A percentile compares a stretch with the other conserved stretches of the same genome.
phyloP scores from a whole-genome alignment of 495 filamentous ascomycete species.

The Baudoinia panamericana region DNA sequence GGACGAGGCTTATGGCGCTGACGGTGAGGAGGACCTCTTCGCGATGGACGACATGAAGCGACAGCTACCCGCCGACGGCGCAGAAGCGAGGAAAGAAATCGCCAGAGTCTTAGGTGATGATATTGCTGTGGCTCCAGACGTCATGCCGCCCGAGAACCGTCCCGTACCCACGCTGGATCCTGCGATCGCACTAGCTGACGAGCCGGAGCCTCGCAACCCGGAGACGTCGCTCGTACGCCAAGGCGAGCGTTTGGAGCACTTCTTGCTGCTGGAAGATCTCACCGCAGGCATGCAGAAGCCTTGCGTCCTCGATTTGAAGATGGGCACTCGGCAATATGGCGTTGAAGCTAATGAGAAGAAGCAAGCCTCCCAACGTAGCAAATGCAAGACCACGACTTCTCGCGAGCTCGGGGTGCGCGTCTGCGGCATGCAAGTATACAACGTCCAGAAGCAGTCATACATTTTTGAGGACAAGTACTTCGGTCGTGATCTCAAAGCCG shows the following conservation, averaged over 20 bases:
- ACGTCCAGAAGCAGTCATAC: conserved; percentile 67
- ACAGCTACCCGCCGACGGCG: neutral
- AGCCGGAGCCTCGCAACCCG: conserved; percentile 48
- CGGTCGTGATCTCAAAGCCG: conserved; percentile 76
- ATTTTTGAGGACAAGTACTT: conserved; percentile 96
- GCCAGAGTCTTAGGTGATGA: too few relatives aligned
- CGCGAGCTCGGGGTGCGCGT: conserved; percentile 81
- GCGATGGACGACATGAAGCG: conserved; percentile 50
- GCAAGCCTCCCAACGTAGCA: conserved; percentile 78
- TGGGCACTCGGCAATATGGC: conserved; percentile 98
- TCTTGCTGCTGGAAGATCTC: conserved; percentile 89
- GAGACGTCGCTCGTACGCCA: conserved; percentile 61
- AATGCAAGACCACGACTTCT: conserved; percentile 86
- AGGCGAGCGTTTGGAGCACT: conserved; percentile 73
- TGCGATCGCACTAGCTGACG: neutral
- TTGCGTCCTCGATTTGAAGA: conserved; percentile 94
- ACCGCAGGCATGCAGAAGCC: conserved; percentile 93
- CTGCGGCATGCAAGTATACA: conserved; percentile 94
- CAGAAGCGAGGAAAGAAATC: neutral
- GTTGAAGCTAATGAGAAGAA: conserved; percentile 89
- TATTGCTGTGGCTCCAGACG: neutral
- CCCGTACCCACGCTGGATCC: conserved; percentile 1
- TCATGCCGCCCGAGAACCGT: neutral
- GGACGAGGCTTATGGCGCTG: conserved; percentile 71
- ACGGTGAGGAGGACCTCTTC: conserved; percentile 63